Percentiles rank a stretch among this genome's conserved stretches.
phyloP scores from a whole-genome alignment of 1,284 basidiomycete genomes.

The Blastosporella zonata region DNA sequence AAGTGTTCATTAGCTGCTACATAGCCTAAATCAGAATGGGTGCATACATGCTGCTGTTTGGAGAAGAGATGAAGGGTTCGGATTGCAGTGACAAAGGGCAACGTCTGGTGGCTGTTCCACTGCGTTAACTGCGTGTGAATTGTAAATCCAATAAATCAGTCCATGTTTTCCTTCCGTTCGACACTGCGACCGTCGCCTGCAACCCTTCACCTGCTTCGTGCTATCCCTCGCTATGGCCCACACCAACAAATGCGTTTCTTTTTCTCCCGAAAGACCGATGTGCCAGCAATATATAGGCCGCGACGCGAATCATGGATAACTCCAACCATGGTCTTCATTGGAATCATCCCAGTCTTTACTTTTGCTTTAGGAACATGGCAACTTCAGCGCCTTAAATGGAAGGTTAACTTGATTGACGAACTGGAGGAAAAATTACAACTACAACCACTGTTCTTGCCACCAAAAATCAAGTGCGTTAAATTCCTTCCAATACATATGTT shows the following conservation, averaged over 20 bases:
- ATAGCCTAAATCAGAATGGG: not conserved
- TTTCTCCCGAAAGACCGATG: conserved; percentile 23
- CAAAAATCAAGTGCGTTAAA: conserved; percentile 78
- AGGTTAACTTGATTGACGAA: conserved; percentile 91
- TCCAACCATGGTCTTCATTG: conserved; percentile 78
- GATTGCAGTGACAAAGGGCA: conserved; percentile 2
- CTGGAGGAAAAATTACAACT: conserved; percentile 88
- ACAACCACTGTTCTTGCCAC: conserved; percentile 78
- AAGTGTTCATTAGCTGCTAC: not conserved
- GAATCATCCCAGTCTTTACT: conserved; percentile 87
- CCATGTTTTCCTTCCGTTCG: conserved; percentile 16
- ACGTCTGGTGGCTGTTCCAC: conserved; percentile 6
- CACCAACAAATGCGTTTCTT: conserved; percentile 9
- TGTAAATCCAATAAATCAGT: not conserved
- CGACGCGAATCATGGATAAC: conserved; percentile 58
- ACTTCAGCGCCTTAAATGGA: conserved; percentile 90
- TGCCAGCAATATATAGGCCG: conserved; percentile 50
- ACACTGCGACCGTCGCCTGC: conserved; percentile 4
- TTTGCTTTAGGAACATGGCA: conserved; percentile 97
- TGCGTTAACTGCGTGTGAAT: conserved; percentile 18
- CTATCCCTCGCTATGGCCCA: conserved; percentile 5
- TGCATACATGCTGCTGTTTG: conserved; percentile 12
- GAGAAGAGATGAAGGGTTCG: not conserved
- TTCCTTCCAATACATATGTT: conserved; percentile 16
- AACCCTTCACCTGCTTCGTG: conserved; percentile 1